Conservation (phyloP, 495 filamentous ascomycete species). For the Talaromyces stipitatus region DNA sequence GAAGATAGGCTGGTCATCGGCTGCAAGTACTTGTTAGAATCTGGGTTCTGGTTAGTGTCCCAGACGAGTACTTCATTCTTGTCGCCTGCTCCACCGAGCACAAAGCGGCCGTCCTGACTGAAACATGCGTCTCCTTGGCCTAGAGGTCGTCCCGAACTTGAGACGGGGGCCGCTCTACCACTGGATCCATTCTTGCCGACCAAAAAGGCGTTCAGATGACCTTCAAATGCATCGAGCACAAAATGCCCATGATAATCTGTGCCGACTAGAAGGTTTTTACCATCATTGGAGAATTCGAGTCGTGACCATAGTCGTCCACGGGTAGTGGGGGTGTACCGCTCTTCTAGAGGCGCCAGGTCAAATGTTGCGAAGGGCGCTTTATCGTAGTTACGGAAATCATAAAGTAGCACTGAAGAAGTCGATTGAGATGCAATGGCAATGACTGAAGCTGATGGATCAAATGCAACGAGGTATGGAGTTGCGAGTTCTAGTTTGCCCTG, state of each 20-base stretch:
- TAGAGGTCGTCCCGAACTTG: conserved; percentile 36
- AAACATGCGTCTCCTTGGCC: conserved; percentile 82
- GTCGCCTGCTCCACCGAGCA: conserved; percentile 66
- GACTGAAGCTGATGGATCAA: conserved; percentile 80
- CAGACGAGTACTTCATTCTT: conserved; percentile 70
- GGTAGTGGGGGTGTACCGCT: conserved; percentile 45
- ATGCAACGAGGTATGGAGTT: conserved; percentile 74
- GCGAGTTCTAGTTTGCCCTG: conserved; percentile 70
- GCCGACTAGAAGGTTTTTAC: conserved; percentile 73
- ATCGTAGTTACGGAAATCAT: conserved; percentile 88
- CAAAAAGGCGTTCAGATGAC: conserved; percentile 60
- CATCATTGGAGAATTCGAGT: conserved; percentile 91
- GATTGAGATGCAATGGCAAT: conserved; percentile 84
- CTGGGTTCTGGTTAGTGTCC: conserved; percentile 58
- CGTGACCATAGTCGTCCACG: conserved; percentile 64
- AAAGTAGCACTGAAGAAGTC: conserved; percentile 71
- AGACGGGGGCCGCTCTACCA: conserved; percentile 39
- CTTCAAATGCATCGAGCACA: conserved; percentile 83
- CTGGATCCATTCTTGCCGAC: conserved; percentile 34
- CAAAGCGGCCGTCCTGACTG: conserved; percentile 76
- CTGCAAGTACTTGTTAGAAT: conserved; percentile 47
- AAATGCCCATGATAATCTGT: conserved; percentile 78
- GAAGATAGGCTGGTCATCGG: conserved; percentile 59
- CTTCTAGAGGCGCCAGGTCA: conserved; percentile 57
- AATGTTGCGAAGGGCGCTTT: conserved; percentile 83